Percentiles rank a stretch among this genome's conserved stretches.
Evolutionary conservation across 352 stramenopile species (phyloP).

Genomic region (Sclerospora graminicola): DNA sequence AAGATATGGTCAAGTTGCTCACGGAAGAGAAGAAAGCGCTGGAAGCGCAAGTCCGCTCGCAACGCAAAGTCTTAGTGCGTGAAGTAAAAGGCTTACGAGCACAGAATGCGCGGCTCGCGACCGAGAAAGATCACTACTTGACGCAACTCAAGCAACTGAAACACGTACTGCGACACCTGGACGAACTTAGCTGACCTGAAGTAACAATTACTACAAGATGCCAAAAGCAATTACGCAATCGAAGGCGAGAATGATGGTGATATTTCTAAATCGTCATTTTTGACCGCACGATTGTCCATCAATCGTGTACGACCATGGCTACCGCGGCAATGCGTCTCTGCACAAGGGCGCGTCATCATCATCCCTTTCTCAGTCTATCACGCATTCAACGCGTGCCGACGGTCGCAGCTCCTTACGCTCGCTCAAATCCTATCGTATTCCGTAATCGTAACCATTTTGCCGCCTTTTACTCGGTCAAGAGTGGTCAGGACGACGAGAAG

Average conservation of each 20-base stretch:
- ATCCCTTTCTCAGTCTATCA: not conserved
- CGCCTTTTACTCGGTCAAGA: constrained; percentile 25
- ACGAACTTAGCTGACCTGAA: constrained; percentile 39
- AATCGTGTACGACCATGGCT: not conserved
- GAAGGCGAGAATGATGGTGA: constrained; percentile 1
- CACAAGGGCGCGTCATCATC: constrained; percentile 14
- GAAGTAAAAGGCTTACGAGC: constrained; percentile 65
- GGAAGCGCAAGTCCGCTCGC: constrained; percentile 52
- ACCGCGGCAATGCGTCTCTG: constrained; percentile 26
- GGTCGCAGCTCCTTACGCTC: not conserved
- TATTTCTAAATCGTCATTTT: too few relatives aligned
- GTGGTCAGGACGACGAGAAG: constrained; percentile 17
- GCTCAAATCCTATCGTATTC: constrained; percentile 2
- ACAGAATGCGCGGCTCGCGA: constrained; percentile 53
- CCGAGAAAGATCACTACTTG: constrained; percentile 66
- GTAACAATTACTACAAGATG: not conserved
- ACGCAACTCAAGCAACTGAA: constrained; percentile 69
- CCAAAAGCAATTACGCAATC: not conserved
- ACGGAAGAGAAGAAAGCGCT: constrained; percentile 70
- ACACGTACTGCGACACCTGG: constrained; percentile 55
- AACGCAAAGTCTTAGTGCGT: constrained; percentile 73
- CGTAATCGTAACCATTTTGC: constrained; percentile 27
- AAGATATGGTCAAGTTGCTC: constrained; percentile 73
- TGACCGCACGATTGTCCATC: too few relatives aligned
- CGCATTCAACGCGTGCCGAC: constrained; percentile 3